Evolutionary conservation across 164 flowering plant genomes (phyloP).

Genomic region (Chimonanthus salicifolius): DNA sequence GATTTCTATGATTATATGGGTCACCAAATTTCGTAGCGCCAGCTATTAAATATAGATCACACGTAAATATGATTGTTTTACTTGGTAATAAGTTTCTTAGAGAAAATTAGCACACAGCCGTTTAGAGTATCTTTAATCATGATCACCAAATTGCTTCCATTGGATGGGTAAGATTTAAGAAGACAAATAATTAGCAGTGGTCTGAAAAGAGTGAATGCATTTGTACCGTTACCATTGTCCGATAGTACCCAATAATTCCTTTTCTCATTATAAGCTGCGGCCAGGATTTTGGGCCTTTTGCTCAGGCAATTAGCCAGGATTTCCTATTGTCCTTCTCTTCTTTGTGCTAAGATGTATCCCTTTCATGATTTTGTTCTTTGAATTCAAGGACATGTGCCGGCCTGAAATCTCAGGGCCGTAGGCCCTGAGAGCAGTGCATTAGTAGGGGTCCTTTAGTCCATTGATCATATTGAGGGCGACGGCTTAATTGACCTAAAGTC

Average conservation of each 20-base stretch:
- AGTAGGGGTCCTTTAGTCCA: background rate
- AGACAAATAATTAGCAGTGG: background rate
- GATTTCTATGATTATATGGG: no score
- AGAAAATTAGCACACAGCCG: background rate
- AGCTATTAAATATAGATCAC: no score
- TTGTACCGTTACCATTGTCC: background rate
- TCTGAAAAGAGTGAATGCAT: background rate
- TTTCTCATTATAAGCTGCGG: background rate
- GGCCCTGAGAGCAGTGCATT: no score
- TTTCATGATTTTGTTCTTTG: no score
- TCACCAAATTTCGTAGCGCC: no score
- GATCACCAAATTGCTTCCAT: background rate
- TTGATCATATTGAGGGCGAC: background rate
- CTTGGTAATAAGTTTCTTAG: no score
- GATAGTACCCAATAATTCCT: background rate
- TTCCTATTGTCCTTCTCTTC: no score
- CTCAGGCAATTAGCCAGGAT: background rate
- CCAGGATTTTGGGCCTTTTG: background rate
- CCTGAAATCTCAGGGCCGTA: no score
- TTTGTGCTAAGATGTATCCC: background rate
- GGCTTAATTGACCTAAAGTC: no score
- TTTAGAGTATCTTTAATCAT: no score
- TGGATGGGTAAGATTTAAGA: background rate
- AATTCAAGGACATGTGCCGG: no score
- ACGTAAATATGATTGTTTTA: no score